Evolutionary conservation across 129 eudicot genomes (phyloP).

Genomic region (Centella asiatica): DNA sequence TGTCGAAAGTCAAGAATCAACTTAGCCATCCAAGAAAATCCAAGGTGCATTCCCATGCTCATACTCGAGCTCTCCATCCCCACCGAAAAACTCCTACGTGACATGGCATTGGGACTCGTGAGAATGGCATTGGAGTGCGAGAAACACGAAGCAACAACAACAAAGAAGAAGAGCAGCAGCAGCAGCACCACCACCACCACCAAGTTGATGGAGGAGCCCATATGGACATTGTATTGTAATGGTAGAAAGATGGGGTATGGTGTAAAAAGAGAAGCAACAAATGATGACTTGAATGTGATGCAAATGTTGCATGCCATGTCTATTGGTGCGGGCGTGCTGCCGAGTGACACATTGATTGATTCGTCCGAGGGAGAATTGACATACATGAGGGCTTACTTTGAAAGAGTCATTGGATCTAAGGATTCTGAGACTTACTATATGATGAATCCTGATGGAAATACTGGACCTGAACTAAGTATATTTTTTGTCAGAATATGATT

Average conservation of each 20-base stretch:
- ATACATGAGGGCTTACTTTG: slow-evolving; percentile 84
- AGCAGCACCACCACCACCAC: too few species aligned
- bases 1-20: slow-evolving; percentile 59
- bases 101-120: slow-evolving; percentile 80
- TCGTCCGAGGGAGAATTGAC: slow-evolving; percentile 65
- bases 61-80: slow-evolving; percentile 70
- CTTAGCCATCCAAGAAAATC: slow-evolving; percentile 76
- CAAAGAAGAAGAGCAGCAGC: too few species aligned
- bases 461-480: slow-evolving; percentile 76
- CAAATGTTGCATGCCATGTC: slow-evolving; percentile 68
- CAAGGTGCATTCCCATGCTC: slow-evolving; percentile 62
- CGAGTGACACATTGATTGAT: slow-evolving; percentile 28
- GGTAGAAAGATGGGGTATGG: slow-evolving; percentile 83
- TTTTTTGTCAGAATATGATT: slow-evolving; percentile 63
- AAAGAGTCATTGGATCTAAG: slow-evolving; percentile 69
- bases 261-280: slow-evolving; percentile 72
- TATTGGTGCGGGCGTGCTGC: slow-evolving; percentile 93
- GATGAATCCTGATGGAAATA: slow-evolving; percentile 82
- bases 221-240: slow-evolving; percentile 84
- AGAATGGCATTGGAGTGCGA: slow-evolving; percentile 91
- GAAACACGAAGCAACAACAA: slow-evolving; percentile 25
- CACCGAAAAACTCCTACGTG: slow-evolving; percentile 74
- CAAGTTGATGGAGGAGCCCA: slow-evolving; percentile 68
- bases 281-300: slow-evolving; percentile 71
- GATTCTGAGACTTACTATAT: slow-evolving; percentile 91